Percentiles rank a stretch among this genome's conserved stretches.
Evolutionary conservation across 1,284 basidiomycete genomes (phyloP).

Genomic region (Rhodotorula sp.): DNA sequence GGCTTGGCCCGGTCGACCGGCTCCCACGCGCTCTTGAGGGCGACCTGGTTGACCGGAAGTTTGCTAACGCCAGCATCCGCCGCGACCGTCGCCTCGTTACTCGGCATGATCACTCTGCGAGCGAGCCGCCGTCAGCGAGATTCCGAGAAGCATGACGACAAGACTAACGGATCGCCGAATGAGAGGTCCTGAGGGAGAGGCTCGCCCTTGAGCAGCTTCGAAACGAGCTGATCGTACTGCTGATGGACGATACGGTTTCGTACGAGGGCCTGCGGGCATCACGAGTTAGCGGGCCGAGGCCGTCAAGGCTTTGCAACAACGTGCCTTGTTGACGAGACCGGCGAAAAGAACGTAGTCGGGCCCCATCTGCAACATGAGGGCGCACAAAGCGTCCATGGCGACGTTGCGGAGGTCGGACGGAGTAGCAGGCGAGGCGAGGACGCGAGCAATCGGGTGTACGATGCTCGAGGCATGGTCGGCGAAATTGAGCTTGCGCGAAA

Average conservation of each 20-base stretch:
- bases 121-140: neutral
- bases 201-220: constrained; percentile 88
- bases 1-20: constrained; percentile 58
- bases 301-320: constrained; percentile 25
- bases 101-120: constrained; percentile 38
- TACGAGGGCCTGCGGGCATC: constrained; percentile 61
- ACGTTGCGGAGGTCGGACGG: constrained; percentile 76
- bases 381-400: constrained; percentile 91
- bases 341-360: constrained; percentile 97
- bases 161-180: constrained; percentile 51
- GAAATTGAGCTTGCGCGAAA: constrained; percentile 93
- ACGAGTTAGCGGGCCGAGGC: neutral
- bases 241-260: constrained; percentile 79
- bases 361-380: constrained; percentile 87
- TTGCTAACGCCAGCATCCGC: constrained; percentile 72
- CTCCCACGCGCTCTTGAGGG: constrained; percentile 97
- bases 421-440: constrained; percentile 63
- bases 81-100: constrained; percentile 51
- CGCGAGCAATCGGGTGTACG: constrained; percentile 90
- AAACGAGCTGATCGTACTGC: constrained; percentile 83
- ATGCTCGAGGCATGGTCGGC: constrained; percentile 98
- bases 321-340: constrained; percentile 91
- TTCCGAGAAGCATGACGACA: neutral
- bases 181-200: constrained; percentile 66
- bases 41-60: constrained; percentile 94